phyloP scores from a whole-genome alignment of 176 grass and related monocot species.

The Panicum miliaceum region DNA sequence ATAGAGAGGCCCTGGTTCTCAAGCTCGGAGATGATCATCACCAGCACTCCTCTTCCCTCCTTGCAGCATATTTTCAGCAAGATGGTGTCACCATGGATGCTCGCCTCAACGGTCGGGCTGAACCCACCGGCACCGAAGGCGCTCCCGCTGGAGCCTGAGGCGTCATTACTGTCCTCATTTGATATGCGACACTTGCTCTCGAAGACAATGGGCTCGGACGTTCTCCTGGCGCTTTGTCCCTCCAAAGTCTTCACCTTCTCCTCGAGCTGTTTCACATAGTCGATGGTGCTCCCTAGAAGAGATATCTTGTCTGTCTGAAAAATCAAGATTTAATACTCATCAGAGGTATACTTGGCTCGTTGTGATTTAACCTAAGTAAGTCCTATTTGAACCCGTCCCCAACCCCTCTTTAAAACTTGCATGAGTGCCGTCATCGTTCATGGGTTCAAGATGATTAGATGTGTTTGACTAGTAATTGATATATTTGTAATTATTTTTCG shows the following conservation, averaged over 20 bases:
- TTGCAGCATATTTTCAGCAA: slow-evolving; percentile 62
- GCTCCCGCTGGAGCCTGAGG: slow-evolving; percentile 15
- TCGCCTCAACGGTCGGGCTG: slow-evolving; percentile 51
- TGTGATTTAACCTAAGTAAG: not conserved
- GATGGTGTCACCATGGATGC: slow-evolving; percentile 40
- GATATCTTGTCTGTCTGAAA: slow-evolving; percentile 73
- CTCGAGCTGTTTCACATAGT: slow-evolving; percentile 63
- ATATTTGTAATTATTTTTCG: not conserved
- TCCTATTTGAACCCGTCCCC: not conserved
- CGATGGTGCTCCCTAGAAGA: slow-evolving; percentile 60
- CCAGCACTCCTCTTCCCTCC: slow-evolving; percentile 55
- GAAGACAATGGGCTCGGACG: slow-evolving; percentile 40
- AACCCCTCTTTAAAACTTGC: not conserved
- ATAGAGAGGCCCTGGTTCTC: slow-evolving; percentile 57
- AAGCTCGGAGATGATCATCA: slow-evolving; percentile 59
- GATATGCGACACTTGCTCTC: slow-evolving; percentile 55
- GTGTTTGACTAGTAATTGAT: not conserved
- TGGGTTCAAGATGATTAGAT: not conserved
- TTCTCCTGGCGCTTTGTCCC: slow-evolving; percentile 36
- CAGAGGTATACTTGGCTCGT: not conserved
- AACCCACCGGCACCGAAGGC: not conserved
- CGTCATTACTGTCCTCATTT: not conserved
- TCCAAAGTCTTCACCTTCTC: slow-evolving; percentile 61
- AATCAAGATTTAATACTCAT: not conserved
- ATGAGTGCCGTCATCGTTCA: not conserved